Base-by-base conservation (phyloP, 2,329 filamentous ascomycete genomes). In the Fusarium graminum region DNA sequence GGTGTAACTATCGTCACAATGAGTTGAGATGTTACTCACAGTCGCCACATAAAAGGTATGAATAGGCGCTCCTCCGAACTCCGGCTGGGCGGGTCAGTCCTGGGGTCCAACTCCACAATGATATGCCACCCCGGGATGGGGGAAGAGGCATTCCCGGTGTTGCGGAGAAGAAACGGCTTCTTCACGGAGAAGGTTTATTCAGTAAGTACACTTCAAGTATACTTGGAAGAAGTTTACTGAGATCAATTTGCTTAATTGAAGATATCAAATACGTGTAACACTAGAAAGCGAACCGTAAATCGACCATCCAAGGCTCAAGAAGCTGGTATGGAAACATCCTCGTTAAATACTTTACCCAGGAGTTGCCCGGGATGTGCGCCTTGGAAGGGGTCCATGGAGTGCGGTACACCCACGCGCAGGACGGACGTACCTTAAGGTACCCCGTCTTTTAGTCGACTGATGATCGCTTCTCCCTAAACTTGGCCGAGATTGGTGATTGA, bases 71-170 rank as follows among this genome's bases (percentile, higher is more conserved):
- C 47, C 67, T 65, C 69, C 69, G 69, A 72, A 67, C 59, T 69
- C 69, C 69, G 69, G 69, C 52, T 59, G 49, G 51, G 65, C 57
- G 69, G 69, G 64, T 65, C 62, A 60, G 61, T 66, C 57, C 44
- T 59, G 59, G 61, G 51, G 57, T 57, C 53, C 38, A 52, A 52
- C 44, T 43, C 58, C 65, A 65, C 55, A 49, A 32, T 39, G 36
- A 51, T 53, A 66, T 60, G 50, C 67, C 67, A 70, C 63, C 55
- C 68, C 69, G 69, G 69, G 47, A 70, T 60, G 65, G 67, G 60
- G 59, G 55, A 57, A 49, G 54, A 67, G 61, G 59, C 55, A 52
- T 61, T 68, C 59, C 64, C 64, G 64, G 64, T 68, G 46, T 42
- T 68, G 47, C 56, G 64, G 64, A 65, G 65, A 59, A 66, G 52